phyloP scores from a whole-genome alignment of 306 rosid species.

The Fragaria iinumae region DNA sequence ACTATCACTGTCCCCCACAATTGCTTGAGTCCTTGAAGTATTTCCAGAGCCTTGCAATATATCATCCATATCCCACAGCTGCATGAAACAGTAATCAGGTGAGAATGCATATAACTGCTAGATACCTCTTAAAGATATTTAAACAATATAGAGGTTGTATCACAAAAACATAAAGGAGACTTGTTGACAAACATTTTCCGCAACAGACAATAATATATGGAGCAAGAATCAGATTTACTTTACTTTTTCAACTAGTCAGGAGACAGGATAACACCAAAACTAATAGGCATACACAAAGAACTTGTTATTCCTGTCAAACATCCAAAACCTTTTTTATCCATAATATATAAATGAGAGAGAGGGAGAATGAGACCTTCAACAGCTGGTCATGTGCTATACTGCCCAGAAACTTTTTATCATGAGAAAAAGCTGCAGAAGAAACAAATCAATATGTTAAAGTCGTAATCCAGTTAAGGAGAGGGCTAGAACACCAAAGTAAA shows the following conservation, averaged over 20 bases:
- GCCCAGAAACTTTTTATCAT: constrained; percentile 72
- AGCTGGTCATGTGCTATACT: constrained; percentile 76
- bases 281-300: not conserved
- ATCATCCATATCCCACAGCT: constrained; percentile 81
- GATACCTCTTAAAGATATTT: not conserved
- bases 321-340: not conserved
- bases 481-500: not conserved
- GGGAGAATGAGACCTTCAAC: constrained; percentile 61
- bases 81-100: constrained; percentile 18
- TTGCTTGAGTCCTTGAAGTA: constrained; percentile 32
- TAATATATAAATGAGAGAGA: constrained; percentile 7
- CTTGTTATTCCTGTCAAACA: not conserved
- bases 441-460: constrained; percentile 29
- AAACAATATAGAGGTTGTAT: not conserved
- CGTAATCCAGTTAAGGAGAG: not conserved
- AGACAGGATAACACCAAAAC: not conserved
- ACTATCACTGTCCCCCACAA: constrained; percentile 30
- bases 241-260: not conserved
- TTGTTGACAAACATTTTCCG: not conserved
- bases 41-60: constrained; percentile 46
- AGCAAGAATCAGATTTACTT: not conserved
- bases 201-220: not conserved
- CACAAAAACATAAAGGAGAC: not conserved
- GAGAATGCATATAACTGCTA: not conserved
- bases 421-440: constrained; percentile 66